These are phyloP conservation scores for Euptelea pleiosperma DNA, from an alignment of 164 flowering plant genomes.

Conservation along the genomic window DNA sequence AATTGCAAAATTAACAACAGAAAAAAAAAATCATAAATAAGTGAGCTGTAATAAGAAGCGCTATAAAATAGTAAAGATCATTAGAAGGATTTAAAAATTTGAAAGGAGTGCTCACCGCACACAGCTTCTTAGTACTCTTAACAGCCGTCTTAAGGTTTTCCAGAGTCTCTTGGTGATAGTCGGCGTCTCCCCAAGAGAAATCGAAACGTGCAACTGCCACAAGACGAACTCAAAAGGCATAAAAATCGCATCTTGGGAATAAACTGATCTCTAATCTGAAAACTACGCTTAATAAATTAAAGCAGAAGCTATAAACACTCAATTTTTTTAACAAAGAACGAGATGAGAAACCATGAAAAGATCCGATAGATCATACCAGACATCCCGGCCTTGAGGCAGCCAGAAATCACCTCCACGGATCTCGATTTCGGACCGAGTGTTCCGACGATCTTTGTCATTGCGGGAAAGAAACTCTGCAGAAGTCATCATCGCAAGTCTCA, in stretches of 20 bases:
- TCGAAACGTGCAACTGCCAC: slow-evolving; percentile 69
- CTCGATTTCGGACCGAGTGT: slow-evolving; percentile 68
- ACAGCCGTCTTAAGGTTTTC: slow-evolving; percentile 61
- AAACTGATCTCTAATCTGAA: background rate
- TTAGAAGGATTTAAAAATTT: slow-evolving; percentile 7
- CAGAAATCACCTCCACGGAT: slow-evolving; percentile 55
- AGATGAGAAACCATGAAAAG: background rate
- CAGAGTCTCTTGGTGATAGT: slow-evolving; percentile 70
- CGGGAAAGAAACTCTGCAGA: slow-evolving; percentile 56
- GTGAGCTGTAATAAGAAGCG: too few relatives aligned
- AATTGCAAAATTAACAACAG: too few relatives aligned
- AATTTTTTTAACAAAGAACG: background rate
- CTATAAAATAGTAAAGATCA: background rate
- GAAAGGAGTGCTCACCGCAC: slow-evolving; percentile 50
- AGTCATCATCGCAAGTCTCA: background rate
- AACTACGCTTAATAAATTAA: background rate
- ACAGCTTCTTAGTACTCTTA: slow-evolving; percentile 65
- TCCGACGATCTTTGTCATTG: slow-evolving; percentile 78
- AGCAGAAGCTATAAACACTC: background rate
- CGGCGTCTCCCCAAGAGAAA: slow-evolving; percentile 70
- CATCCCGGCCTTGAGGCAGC: slow-evolving; percentile 71
- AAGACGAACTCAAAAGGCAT: background rate
- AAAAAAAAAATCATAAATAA: too few relatives aligned
- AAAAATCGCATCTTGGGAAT: background rate
- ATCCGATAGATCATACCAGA: slow-evolving; percentile 46